A percentile compares a stretch with the other conserved stretches of the same genome.
Conservation (phyloP, 345 rosid genomes). For the Geranium brycei region DNA sequence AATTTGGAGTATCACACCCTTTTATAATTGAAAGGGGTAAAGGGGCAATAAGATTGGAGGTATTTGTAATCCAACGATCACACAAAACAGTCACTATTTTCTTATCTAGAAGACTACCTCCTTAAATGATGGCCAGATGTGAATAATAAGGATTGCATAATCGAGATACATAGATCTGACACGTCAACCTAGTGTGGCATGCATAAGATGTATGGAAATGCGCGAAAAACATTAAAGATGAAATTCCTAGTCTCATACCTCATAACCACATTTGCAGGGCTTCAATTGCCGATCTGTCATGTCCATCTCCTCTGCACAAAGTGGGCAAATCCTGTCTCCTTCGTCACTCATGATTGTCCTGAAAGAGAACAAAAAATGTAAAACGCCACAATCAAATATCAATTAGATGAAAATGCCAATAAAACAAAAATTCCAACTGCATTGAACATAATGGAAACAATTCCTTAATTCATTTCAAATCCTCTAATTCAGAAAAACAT, state of each 20-base stretch:
- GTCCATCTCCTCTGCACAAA: slow-evolving; percentile 92
- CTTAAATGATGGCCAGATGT: background rate
- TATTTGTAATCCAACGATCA: no score
- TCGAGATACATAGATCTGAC: background rate
- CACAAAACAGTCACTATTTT: no score
- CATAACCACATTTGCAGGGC: slow-evolving; percentile 94
- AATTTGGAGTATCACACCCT: no score
- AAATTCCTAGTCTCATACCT: slow-evolving; percentile 27
- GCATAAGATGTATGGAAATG: no score
- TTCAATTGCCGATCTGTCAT: slow-evolving; percentile 85
- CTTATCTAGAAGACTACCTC: no score
- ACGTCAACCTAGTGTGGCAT: background rate
- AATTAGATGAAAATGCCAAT: background rate
- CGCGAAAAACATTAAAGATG: no score
- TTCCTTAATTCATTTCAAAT: background rate
- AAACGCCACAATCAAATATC: background rate
- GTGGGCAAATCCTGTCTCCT: slow-evolving; percentile 80
- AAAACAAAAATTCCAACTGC: background rate
- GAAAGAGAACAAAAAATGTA: slow-evolving; percentile 2
- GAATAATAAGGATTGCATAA: background rate
- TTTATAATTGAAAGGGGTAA: no score
- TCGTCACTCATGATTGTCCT: slow-evolving; percentile 63
- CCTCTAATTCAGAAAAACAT: background rate
- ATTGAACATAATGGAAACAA: background rate
- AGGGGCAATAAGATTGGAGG: no score